Conservation (phyloP, 2,329 filamentous ascomycete species). For the Balansia obtecta region DNA sequence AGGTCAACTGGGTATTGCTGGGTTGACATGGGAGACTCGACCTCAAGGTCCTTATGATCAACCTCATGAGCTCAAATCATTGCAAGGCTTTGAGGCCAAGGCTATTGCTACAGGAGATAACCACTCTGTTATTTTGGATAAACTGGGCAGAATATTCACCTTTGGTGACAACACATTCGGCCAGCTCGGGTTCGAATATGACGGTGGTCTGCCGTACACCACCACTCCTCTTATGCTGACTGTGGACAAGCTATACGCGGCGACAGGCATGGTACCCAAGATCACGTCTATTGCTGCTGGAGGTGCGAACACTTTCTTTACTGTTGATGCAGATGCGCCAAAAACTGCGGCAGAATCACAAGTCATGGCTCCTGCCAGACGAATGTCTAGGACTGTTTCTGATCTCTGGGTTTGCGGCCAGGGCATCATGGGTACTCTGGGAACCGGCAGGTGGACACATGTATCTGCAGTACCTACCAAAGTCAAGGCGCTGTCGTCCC, state of each 20-base stretch:
- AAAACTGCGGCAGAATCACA: slow-evolving; percentile 8
- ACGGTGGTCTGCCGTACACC: slow-evolving; percentile 45
- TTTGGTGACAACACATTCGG: slow-evolving; percentile 88
- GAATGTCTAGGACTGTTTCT: slow-evolving; percentile 18
- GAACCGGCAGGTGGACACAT: slow-evolving; percentile 83
- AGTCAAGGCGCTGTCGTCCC: slow-evolving; percentile 68
- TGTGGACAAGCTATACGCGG: slow-evolving; percentile 59
- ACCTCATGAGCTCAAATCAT: slow-evolving; percentile 62
- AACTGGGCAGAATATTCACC: slow-evolving; percentile 63
- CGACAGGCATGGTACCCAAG: slow-evolving; percentile 46
- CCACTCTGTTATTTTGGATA: slow-evolving; percentile 71
- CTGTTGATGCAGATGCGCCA: slow-evolving; percentile 59
- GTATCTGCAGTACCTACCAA: slow-evolving; percentile 66
- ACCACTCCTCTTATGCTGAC: slow-evolving; percentile 62
- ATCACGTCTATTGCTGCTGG: slow-evolving; percentile 76
- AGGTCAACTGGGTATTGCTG: slow-evolving; percentile 80
- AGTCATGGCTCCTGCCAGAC: slow-evolving; percentile 17
- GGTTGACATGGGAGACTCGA: slow-evolving; percentile 65
- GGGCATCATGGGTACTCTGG: slow-evolving; percentile 72
- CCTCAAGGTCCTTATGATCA: slow-evolving; percentile 69
- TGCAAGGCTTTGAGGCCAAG: slow-evolving; percentile 58
- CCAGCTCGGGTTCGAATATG: slow-evolving; percentile 76
- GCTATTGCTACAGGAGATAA: slow-evolving; percentile 76
- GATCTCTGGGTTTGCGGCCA: slow-evolving; percentile 83
- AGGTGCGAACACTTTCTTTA: slow-evolving; percentile 78